Percentiles rank a stretch among this genome's conserved stretches.
Evolutionary conservation across 331 rosid species (phyloP).

Genomic region (Pyrus hybrid): DNA sequence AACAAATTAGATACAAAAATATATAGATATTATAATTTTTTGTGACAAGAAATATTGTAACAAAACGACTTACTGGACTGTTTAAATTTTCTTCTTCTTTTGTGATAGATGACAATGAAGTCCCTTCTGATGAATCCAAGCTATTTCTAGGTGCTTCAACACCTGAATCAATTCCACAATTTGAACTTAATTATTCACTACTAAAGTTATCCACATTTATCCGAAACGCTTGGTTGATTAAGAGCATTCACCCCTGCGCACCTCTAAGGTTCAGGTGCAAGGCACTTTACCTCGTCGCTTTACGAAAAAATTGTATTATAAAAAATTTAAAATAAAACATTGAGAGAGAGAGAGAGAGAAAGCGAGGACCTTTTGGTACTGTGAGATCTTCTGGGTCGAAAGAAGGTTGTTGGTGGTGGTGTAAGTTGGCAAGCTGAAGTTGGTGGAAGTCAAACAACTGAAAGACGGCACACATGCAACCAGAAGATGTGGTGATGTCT

Average conservation of each 20-base stretch:
- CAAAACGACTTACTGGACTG: slow-evolving; percentile 49
- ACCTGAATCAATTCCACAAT: slow-evolving; percentile 28
- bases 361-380: slow-evolving; percentile 31
- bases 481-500: slow-evolving; percentile 28
- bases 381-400: slow-evolving; percentile 16
- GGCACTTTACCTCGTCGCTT: too few relatives aligned
- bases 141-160: slow-evolving; percentile 77
- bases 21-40: background rate
- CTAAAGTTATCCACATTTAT: background rate
- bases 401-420: slow-evolving; percentile 20
- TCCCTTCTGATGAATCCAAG: slow-evolving; percentile 47
- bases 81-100: slow-evolving; percentile 42
- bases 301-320: too few relatives aligned
- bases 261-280: too few relatives aligned
- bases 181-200: background rate
- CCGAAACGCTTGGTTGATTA: too few relatives aligned
- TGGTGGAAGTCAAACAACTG: slow-evolving; percentile 65
- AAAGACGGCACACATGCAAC: slow-evolving; percentile 73
- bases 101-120: slow-evolving; percentile 26
- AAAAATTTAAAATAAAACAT: background rate
- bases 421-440: slow-evolving; percentile 29
- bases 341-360: background rate
- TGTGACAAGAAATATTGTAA: background rate
- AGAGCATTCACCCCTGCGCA: too few relatives aligned
- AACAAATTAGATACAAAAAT: background rate